These are phyloP conservation scores for Coelastrella sp. DNA, from an alignment of 139 green algal genomes.

Conservation along the genomic window DNA sequence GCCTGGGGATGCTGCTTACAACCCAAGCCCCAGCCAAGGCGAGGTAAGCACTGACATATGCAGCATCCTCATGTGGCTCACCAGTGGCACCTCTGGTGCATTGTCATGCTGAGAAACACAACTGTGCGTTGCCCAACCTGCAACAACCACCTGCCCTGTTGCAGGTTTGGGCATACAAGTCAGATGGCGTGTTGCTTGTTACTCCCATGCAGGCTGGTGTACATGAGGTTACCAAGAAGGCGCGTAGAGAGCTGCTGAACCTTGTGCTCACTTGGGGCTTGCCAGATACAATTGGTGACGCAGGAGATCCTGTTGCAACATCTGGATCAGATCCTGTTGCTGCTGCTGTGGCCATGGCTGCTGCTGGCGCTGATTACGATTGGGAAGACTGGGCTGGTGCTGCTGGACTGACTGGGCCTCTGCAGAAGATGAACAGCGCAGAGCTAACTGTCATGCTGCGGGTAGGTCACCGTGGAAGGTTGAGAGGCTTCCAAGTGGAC, in stretches of 20 bases:
- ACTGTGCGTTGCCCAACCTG: too few species aligned
- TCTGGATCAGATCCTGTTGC: not conserved
- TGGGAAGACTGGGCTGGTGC: slow-evolving; percentile 7
- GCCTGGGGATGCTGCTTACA: not conserved
- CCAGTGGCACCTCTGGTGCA: too few species aligned
- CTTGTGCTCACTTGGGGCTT: slow-evolving; percentile 17
- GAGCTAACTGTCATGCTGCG: slow-evolving; percentile 11
- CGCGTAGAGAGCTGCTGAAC: slow-evolving; percentile 7
- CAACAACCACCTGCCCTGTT: too few species aligned
- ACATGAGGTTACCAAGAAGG: slow-evolving; percentile 35
- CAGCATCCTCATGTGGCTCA: too few species aligned
- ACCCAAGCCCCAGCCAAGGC: not conserved
- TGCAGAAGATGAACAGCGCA: not conserved
- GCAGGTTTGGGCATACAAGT: too few species aligned
- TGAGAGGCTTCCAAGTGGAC: not conserved
- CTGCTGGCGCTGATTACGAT: slow-evolving; percentile 31
- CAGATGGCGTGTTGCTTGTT: too few species aligned
- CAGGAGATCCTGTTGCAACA: not conserved
- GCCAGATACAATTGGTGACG: not conserved
- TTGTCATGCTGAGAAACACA: too few species aligned
- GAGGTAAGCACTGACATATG: too few species aligned
- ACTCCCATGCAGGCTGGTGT: not conserved
- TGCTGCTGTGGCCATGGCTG: slow-evolving; percentile 21
- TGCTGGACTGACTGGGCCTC: not conserved
- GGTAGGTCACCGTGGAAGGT: not conserved